phyloP scores from a whole-genome alignment of 1,139 yeast species.

The Pichia sp. region DNA sequence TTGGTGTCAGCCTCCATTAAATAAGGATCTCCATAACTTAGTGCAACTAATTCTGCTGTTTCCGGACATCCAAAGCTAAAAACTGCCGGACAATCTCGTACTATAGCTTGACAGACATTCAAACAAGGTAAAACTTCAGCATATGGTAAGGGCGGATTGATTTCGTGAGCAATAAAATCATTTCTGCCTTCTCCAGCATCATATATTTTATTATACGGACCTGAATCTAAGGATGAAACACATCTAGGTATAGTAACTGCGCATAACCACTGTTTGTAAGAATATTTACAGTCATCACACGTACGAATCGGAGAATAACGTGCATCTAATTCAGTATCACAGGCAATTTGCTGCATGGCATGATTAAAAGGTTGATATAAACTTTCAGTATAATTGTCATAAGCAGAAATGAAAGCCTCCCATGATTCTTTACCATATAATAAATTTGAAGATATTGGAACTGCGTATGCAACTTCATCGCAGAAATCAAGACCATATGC shows the following conservation, averaged over 20 bases:
- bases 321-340: constrained; percentile 67
- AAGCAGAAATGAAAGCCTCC: constrained; percentile 36
- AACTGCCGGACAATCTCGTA: constrained; percentile 75
- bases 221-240: constrained; percentile 38
- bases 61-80: constrained; percentile 73
- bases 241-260: constrained; percentile 89
- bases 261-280: constrained; percentile 88
- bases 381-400: constrained; percentile 56
- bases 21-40: constrained; percentile 39
- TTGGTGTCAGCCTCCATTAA: constrained; percentile 15
- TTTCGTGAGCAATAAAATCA: constrained; percentile 45
- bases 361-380: constrained; percentile 63
- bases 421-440: constrained; percentile 23
- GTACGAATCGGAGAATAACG: constrained; percentile 66
- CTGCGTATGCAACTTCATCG: constrained; percentile 76
- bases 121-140: constrained; percentile 84
- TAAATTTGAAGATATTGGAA: constrained; percentile 49
- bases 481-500: constrained; percentile 76
- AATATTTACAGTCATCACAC: constrained; percentile 64
- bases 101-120: constrained; percentile 71
- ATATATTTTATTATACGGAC: constrained; percentile 44
- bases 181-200: constrained; percentile 54
- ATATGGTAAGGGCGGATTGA: constrained; percentile 58
- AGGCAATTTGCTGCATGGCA: constrained; percentile 70
- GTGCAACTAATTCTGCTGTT: constrained; percentile 32